Evolutionary conservation across 495 filamentous ascomycete species (phyloP).

Genomic region (Daldinia childiae): DNA sequence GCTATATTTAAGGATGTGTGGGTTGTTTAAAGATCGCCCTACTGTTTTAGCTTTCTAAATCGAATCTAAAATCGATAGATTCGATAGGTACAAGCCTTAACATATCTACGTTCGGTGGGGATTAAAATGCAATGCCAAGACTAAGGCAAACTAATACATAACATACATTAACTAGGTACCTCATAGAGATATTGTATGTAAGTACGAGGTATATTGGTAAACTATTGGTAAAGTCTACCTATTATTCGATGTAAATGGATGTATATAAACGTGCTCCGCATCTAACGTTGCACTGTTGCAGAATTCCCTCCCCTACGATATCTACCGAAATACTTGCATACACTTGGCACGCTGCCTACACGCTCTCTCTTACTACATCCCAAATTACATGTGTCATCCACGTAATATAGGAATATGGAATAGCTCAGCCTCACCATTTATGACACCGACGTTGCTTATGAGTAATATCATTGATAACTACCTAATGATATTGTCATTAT

Average conservation of each 20-base stretch:
- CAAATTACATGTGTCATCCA: neutral
- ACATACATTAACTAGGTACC: too few relatives aligned
- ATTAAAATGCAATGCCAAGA: conserved; percentile 3
- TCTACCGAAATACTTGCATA: neutral
- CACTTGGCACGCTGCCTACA: neutral
- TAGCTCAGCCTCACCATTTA: neutral
- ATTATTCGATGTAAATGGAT: neutral
- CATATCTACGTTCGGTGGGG: conserved; percentile 5
- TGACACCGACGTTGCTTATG: neutral
- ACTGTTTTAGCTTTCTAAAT: conserved; percentile 6
- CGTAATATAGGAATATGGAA: neutral
- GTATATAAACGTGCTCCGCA: neutral
- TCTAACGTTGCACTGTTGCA: neutral
- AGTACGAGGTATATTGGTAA: too few relatives aligned
- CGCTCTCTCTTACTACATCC: neutral
- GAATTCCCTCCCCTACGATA: neutral
- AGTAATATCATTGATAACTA: neutral
- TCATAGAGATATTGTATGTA: too few relatives aligned
- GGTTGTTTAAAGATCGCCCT: conserved; percentile 7
- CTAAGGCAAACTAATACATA: neutral
- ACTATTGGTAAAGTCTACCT: neutral
- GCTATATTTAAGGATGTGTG: conserved; percentile 11
- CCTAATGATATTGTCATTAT: neutral
- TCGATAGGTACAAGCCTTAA: neutral
- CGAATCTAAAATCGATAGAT: conserved; percentile 4